These are phyloP conservation scores for Ustilago vetiveriae DNA, from an alignment of 1,284 basidiomycete species.

Conservation along the genomic window DNA sequence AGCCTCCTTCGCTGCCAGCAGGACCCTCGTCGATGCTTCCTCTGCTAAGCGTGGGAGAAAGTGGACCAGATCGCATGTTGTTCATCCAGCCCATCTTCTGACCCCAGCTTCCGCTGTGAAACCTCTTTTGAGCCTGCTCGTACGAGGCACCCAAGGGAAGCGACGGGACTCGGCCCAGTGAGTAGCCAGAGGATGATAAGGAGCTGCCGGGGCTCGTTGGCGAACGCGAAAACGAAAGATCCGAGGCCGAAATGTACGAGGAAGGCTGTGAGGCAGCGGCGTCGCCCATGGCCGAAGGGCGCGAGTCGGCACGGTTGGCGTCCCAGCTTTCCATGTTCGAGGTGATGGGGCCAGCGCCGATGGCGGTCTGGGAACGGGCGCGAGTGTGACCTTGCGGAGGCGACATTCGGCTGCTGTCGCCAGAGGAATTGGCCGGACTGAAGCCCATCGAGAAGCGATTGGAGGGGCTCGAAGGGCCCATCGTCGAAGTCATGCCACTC, in stretches of 20 bases:
- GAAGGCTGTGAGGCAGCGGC: slow-evolving; percentile 27
- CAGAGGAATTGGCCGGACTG: slow-evolving; percentile 12
- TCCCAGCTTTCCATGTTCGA: slow-evolving; percentile 25
- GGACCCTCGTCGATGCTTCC: slow-evolving; percentile 40
- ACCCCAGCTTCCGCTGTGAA: slow-evolving; percentile 52
- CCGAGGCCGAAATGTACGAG: slow-evolving; percentile 38
- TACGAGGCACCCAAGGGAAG: slow-evolving; percentile 44
- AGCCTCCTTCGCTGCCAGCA: slow-evolving; percentile 9
- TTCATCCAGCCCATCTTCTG: slow-evolving; percentile 49
- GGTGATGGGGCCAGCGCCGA: slow-evolving; percentile 24
- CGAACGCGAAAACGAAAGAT: slow-evolving; percentile 37
- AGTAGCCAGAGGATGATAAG: slow-evolving; percentile 36
- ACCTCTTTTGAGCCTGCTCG: slow-evolving; percentile 53
- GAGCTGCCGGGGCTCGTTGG: slow-evolving; percentile 33
- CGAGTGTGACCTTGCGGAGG: slow-evolving; percentile 36
- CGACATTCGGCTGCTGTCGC: slow-evolving; percentile 24
- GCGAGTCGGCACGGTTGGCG: slow-evolving; percentile 10
- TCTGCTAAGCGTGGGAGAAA: slow-evolving; percentile 34
- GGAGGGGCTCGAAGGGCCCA: slow-evolving; percentile 29
- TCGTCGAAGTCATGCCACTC: slow-evolving; percentile 30
- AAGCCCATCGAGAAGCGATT: slow-evolving; percentile 38
- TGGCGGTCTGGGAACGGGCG: slow-evolving; percentile 41
- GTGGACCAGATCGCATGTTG: slow-evolving; percentile 37
- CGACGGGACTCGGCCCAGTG: slow-evolving; percentile 49
- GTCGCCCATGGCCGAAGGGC: slow-evolving; percentile 11